These are phyloP conservation scores for Ophiosphaerella korrae DNA, from an alignment of 2,329 filamentous ascomycete genomes.

Conservation along the genomic window DNA sequence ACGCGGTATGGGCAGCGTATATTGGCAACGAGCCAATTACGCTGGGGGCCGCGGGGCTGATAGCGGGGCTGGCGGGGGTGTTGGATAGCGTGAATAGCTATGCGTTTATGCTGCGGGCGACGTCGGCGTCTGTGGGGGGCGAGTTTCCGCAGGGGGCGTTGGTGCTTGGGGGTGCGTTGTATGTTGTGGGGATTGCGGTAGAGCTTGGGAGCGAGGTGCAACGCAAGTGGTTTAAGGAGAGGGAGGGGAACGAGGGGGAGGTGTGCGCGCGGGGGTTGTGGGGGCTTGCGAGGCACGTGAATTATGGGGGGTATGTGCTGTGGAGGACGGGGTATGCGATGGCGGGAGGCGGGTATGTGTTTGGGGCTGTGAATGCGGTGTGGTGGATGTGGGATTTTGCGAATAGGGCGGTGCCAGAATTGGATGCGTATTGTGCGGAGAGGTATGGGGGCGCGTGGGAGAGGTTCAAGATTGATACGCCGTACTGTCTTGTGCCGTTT, in stretches of 20 bases:
- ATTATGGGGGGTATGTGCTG: conserved; percentile 59
- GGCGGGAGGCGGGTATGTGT: conserved; percentile 54
- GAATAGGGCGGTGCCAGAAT: conserved; percentile 51
- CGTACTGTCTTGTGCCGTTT: conserved; percentile 43
- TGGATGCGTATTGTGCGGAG: conserved; percentile 57
- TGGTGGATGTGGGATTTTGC: conserved; percentile 55
- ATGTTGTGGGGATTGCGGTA: conserved; percentile 57
- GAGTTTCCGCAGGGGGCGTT: conserved; percentile 50
- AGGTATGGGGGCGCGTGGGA: conserved; percentile 50
- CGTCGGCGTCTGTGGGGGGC: conserved; percentile 51
- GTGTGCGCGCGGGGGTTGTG: conserved; percentile 58
- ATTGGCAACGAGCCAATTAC: conserved; percentile 59
- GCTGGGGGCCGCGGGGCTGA: conserved; percentile 47
- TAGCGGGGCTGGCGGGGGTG: conserved; percentile 49
- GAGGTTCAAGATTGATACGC: conserved; percentile 48
- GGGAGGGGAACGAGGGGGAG: conserved; percentile 59
- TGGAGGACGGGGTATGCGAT: conserved; percentile 59
- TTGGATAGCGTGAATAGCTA: conserved; percentile 56
- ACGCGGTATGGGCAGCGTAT: conserved; percentile 59
- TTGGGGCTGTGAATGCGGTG: conserved; percentile 50
- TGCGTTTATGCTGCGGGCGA: conserved; percentile 57
- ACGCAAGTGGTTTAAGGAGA: conserved; percentile 58
- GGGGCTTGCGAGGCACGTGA: conserved; percentile 57
- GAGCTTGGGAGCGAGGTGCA: conserved; percentile 65
- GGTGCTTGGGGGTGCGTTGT: conserved; percentile 57